Conservation (phyloP, 2,329 filamentous ascomycete species). For the Ceratocystis cubensis region DNA sequence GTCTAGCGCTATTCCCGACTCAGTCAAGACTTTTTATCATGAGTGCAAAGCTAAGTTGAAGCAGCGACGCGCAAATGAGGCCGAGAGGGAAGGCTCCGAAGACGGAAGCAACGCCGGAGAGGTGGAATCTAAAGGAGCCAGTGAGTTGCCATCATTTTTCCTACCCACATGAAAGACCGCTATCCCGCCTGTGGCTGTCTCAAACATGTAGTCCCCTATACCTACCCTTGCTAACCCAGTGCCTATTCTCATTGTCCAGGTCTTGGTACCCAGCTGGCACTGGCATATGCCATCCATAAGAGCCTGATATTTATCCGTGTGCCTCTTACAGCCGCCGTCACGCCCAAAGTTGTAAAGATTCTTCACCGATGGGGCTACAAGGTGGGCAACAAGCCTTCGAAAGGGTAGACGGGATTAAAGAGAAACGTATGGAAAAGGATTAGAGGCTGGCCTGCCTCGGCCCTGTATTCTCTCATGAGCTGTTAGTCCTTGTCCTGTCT, state of each 20-base stretch:
- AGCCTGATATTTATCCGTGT: conserved; percentile 95
- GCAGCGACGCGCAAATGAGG: conserved; percentile 26
- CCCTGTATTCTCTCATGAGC: not conserved
- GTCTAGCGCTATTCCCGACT: conserved; percentile 47
- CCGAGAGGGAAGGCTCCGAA: conserved; percentile 37
- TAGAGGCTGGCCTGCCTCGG: not conserved
- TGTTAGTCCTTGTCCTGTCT: not conserved
- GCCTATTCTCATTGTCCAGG: conserved; percentile 31
- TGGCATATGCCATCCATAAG: conserved; percentile 96
- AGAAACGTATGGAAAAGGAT: not conserved
- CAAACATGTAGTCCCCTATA: no score
- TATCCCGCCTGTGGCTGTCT: no score
- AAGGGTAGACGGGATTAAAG: conserved; percentile 21
- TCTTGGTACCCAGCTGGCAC: conserved; percentile 67
- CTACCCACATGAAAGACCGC: not conserved
- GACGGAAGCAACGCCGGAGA: not conserved
- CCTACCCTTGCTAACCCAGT: not conserved
- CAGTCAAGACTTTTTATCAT: conserved; percentile 30
- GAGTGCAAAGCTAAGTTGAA: conserved; percentile 23
- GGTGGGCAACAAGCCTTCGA: conserved; percentile 58
- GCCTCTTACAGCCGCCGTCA: conserved; percentile 77
- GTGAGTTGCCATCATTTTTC: conserved; percentile 42
- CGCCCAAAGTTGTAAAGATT: conserved; percentile 85
- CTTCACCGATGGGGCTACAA: conserved; percentile 86
- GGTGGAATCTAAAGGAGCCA: conserved; percentile 39